Evolutionary conservation across 2,329 filamentous ascomycete species (phyloP), one percentile per base, ranked within the genome.

Genomic region (Beauveria asiatica): DNA sequence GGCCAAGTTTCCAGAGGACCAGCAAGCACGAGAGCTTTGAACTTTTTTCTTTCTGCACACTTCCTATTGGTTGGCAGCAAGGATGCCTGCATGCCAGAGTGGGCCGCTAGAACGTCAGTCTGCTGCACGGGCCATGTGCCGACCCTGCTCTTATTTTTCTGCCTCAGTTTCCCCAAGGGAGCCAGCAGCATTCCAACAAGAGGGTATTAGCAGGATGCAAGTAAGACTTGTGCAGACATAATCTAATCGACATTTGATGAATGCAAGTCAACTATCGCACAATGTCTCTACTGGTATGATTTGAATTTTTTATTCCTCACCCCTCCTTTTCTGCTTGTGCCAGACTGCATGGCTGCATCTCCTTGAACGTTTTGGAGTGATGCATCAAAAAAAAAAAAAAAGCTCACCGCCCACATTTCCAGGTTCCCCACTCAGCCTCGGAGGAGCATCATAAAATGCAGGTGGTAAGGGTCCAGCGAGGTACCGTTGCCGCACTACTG

Each of bases 11-110:
- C 37, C 23, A 57, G 53, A 57, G 16, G 59, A 50, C 54, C 45
- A 55, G 19, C 57, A 58, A 58, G 69, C 70, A 72, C 70, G 65
- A 72, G 70, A 72, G 70, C 70, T 73, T 64, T 60, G 69, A 71
- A 67, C 70, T 73, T 74, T 73, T 71, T 72, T 71, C 68, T 67
- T 66, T 65, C 68, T 69, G 68, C 65, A 59, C 49, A 54, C 59
- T 60, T 64, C 63, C 66, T 61, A 74, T 74, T 74, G 73, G 73
- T 60, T 65, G 64, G 65, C 53, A 69, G 65, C 64, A 62, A 62
- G 50, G 51, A 56, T 69, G 67, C 72, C 68, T 69, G 71, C 68
- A 64, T 73, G 67, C 69, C 69, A 66, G 66, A 67, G 71, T 70
- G 72, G 72, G 64, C 13, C 62, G 57, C 64, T 68, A 70, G 72